Conservation (phyloP, 495 filamentous ascomycete genomes). For the Eremomyces bilateralis region DNA sequence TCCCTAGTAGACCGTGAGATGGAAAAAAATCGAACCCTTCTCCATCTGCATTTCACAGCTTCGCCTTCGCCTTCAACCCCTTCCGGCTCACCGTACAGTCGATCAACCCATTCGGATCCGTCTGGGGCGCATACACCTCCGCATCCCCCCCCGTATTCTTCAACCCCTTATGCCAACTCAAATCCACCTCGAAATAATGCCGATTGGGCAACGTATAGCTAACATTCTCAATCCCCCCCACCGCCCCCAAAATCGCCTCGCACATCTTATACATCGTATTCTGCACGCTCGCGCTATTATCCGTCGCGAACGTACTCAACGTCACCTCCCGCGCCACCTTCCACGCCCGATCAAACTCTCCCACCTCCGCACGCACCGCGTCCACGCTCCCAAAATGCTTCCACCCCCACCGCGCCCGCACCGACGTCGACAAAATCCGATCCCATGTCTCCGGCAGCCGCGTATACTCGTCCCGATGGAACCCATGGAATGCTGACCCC, state of each 20-base stretch:
- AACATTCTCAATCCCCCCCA: conserved; percentile 46
- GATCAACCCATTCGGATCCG: conserved; percentile 84
- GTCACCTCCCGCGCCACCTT: conserved; percentile 56
- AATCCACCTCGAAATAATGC: conserved; percentile 93
- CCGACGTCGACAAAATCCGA: conserved; percentile 81
- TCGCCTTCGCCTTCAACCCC: conserved; percentile 17
- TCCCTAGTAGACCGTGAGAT: too few relatives aligned
- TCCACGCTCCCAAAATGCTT: conserved; percentile 40
- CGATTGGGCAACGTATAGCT: conserved; percentile 86
- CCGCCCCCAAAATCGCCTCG: conserved; percentile 61
- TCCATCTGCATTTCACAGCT: too few relatives aligned
- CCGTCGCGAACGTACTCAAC: conserved; percentile 76
- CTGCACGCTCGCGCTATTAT: conserved; percentile 82
- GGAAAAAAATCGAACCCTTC: too few relatives aligned
- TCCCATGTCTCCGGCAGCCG: conserved; percentile 80
- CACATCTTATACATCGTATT: conserved; percentile 98
- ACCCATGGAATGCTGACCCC: conserved; percentile 90
- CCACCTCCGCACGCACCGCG: conserved; percentile 40
- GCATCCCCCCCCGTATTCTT: conserved; percentile 96
- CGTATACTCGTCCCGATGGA: conserved; percentile 80
- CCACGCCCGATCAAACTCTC: conserved; percentile 61
- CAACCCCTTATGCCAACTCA: conserved; percentile 90
- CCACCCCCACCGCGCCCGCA: conserved; percentile 75
- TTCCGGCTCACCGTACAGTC: conserved; percentile 71
- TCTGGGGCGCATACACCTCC: conserved; percentile 87